Base-by-base conservation (phyloP, 306 rosid species). In the Abrus pulchellus region DNA sequence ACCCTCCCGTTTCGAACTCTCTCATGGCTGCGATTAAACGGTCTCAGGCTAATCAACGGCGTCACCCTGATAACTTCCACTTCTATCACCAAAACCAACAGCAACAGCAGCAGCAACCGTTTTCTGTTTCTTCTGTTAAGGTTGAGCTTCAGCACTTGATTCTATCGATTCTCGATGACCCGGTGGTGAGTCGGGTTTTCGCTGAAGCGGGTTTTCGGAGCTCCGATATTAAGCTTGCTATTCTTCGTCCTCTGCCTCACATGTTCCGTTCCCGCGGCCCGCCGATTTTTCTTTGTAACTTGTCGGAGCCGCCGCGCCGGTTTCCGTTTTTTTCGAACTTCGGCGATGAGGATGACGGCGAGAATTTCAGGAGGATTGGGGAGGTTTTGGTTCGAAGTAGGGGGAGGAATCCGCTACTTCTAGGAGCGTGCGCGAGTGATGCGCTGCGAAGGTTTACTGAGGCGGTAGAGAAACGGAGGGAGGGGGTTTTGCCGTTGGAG, bases 11-110 rank as follows among this genome's bases (percentile, higher is more conserved):
- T 0, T 96, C 99, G 1, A 96, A 96, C 86, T 96, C 99, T 0
- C 94, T 96, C 87, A 93, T 91, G 99, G 99, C 99, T 0, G 99
- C 99, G 59, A 86, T 96, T 11, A 96, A 96, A 56, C 93, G 99
- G 5, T 96, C 99, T 2, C 99, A 96, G 72, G 98, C 99, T 3
- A 96, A 92, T 89, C 99, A 96, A 65, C 75, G 99, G 1, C 86
- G 98, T 0, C 98, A 93, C 74, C 99, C 99, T 0, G 98, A 96
- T 61, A 92, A 89, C 27, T 90, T 90, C 52, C 97, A 93, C 41
- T 83, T 90, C 36, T 89, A 86, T 81, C 97, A 89, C 27, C 64
- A 79, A 1, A 70, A 62, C 2, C 47, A 62, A 7, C 59, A 29
- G 3, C 87, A 86, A 40, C 92, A 90, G 5, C 69, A 88, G 5